Percentiles rank a stretch among this genome's conserved stretches.
phyloP scores from a whole-genome alignment of 257 asterid genomes.

The Rubia yunnanensis region DNA sequence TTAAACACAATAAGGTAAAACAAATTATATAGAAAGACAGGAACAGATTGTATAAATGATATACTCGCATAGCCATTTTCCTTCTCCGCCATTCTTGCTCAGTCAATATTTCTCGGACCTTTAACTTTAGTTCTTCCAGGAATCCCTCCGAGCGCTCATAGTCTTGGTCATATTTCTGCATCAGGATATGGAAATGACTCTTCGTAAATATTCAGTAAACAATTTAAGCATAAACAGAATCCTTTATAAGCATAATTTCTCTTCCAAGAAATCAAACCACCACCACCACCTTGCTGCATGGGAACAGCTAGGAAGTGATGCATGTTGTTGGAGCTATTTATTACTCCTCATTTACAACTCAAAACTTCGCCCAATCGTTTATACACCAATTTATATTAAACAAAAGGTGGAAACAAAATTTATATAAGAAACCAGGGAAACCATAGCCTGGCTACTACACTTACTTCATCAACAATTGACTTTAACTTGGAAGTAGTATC shows the following conservation, averaged over 20 bases:
- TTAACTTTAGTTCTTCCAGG: constrained; percentile 79
- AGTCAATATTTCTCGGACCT: constrained; percentile 90
- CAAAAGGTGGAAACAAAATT: neutral
- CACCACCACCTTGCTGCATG: neutral
- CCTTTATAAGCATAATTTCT: neutral
- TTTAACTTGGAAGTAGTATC: constrained; percentile 77
- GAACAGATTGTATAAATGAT: constrained; percentile 3
- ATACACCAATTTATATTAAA: neutral
- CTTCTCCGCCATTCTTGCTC: constrained; percentile 99
- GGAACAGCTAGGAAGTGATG: neutral
- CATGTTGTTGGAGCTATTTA: neutral
- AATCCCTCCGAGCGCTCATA: constrained; percentile 72
- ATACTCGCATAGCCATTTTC: constrained; percentile 98
- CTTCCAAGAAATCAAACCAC: neutral
- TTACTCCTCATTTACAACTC: neutral
- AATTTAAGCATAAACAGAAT: neutral
- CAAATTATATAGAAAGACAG: neutral
- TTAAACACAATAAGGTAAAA: neutral
- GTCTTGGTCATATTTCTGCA: constrained; percentile 88
- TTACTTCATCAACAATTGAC: constrained; percentile 80
- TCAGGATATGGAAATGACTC: constrained; percentile 7
- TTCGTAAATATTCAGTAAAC: neutral
- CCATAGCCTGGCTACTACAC: constrained; percentile 1
- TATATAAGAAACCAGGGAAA: neutral
- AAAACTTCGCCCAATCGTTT: neutral